Base-by-base conservation (phyloP, 2,329 filamentous ascomycete species). In the Penicillium capsulatum region DNA sequence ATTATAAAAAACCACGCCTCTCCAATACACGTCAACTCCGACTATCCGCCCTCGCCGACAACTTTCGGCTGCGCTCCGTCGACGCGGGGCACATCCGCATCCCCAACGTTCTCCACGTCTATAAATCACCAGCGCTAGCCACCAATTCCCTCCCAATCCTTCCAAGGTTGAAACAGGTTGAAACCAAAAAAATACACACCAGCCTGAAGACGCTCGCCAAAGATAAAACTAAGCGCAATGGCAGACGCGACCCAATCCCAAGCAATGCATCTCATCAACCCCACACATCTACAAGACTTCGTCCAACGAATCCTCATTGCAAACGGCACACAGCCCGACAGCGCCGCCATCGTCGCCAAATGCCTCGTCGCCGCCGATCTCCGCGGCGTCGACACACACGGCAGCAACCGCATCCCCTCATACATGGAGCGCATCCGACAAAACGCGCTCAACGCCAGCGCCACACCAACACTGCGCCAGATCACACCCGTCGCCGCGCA, bases 331-430 rank as follows among this genome's bases (percentile, higher is more conserved):
- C 64, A 80, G 0, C 39, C 62, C 0, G 59, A 70, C 2, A 76
- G 85, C 48, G 83, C 86, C 11, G 48, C 65, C 3, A 78, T 80
- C 24, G 67, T 89, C 9, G 80, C 84, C n/a, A 66, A 69, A 45
- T 84, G 81, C 46, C 77, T 91, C 1, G 74, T 90, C 1, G 77
- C 79, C 24, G 86, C 86, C 9, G 86, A 91, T 53, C 75, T 91
- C 1, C 80, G 86, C 28, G 86, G 85, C 34, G 81, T 90, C 17
- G 86, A 91, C 57, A 87, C 84, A 0, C 86, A 91, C 59, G 86
- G 82, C 44, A 79, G 85, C 60, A 87, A 86, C 61, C 79, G 86
- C 4, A 80, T 91, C 28, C 84, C 85, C 1, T 86, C 81, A 0
- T 91, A 91, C 68, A 78, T 90, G 69, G 74, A 78, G 38, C 81